These are phyloP conservation scores for Candida sonorensis DNA, from an alignment of 805 yeast genomes.

Conservation along the genomic window DNA sequence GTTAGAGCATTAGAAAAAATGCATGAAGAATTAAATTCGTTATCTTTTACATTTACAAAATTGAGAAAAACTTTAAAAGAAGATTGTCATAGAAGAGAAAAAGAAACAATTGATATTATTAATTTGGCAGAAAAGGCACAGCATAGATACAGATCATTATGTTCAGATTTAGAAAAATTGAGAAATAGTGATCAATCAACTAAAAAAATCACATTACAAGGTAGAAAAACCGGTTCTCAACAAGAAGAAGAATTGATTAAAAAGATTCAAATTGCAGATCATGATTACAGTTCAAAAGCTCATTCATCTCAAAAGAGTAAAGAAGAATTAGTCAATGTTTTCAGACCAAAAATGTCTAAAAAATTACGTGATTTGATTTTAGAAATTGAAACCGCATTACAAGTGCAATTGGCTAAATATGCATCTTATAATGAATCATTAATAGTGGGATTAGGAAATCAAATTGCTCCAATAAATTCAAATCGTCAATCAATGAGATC, in stretches of 20 bases:
- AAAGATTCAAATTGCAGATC: conserved; percentile 79
- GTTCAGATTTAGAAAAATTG: conserved; percentile 81
- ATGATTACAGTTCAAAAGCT: conserved; percentile 77
- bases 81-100: conserved; percentile 73
- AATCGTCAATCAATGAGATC: conserved; percentile 54
- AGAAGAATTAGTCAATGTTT: conserved; percentile 60
- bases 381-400: conserved; percentile 85
- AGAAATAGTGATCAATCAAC: conserved; percentile 73
- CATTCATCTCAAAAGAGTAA: conserved; percentile 65
- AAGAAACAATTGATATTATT: conserved; percentile 78
- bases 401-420: conserved; percentile 81
- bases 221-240: conserved; percentile 73
- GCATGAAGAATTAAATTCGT: conserved; percentile 75
- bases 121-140: conserved; percentile 84
- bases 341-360: conserved; percentile 71
- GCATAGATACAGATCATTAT: conserved; percentile 63
- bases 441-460: conserved; percentile 77
- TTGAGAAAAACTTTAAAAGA: conserved; percentile 77
- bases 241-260: conserved; percentile 82
- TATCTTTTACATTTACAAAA: conserved; percentile 62
- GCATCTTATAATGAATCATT: conserved; percentile 83
- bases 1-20: conserved; percentile 75
- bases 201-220: conserved; percentile 75
- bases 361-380: conserved; percentile 70
- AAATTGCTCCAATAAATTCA: conserved; percentile 64